These are phyloP conservation scores for Podospora comata DNA, from an alignment of 495 filamentous ascomycete genomes.

Conservation along the genomic window DNA sequence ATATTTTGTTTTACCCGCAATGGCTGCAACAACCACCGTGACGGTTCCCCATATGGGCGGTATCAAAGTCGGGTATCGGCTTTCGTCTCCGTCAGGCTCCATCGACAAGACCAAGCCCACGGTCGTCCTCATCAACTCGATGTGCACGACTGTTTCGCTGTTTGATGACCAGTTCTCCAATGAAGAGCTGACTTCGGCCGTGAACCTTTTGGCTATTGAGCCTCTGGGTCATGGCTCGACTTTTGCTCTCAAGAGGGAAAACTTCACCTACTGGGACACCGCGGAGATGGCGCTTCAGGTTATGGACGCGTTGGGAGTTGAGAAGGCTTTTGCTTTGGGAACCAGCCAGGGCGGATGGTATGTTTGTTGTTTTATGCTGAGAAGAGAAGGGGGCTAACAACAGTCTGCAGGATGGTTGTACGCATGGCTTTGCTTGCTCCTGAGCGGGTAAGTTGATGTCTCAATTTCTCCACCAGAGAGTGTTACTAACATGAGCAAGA, in stretches of 20 bases:
- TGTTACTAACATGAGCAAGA: slow-evolving; percentile 27
- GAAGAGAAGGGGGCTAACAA: neutral
- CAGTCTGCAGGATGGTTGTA: slow-evolving; percentile 41
- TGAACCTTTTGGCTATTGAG: slow-evolving; percentile 56
- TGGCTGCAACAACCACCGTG: slow-evolving; percentile 39
- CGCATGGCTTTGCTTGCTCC: slow-evolving; percentile 60
- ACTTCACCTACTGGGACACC: slow-evolving; percentile 57
- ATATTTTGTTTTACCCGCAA: neutral
- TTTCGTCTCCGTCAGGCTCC: slow-evolving; percentile 31
- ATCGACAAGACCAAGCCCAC: slow-evolving; percentile 57
- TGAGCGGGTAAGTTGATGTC: slow-evolving; percentile 43
- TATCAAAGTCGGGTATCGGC: slow-evolving; percentile 52
- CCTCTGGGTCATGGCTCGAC: slow-evolving; percentile 56
- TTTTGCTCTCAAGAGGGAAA: slow-evolving; percentile 33
- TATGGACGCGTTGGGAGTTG: slow-evolving; percentile 50
- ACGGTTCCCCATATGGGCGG: slow-evolving; percentile 54
- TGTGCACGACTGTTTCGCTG: slow-evolving; percentile 53
- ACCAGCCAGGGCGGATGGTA: slow-evolving; percentile 60
- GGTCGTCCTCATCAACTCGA: slow-evolving; percentile 55
- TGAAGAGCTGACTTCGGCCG: slow-evolving; percentile 40
- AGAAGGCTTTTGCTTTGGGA: slow-evolving; percentile 56
- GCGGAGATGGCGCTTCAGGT: slow-evolving; percentile 49
- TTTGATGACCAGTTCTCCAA: slow-evolving; percentile 52
- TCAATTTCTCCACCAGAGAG: neutral
- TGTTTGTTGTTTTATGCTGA: neutral